These are phyloP conservation scores for Tuber magnatum DNA, from an alignment of 495 filamentous ascomycete genomes.

Conservation along the genomic window DNA sequence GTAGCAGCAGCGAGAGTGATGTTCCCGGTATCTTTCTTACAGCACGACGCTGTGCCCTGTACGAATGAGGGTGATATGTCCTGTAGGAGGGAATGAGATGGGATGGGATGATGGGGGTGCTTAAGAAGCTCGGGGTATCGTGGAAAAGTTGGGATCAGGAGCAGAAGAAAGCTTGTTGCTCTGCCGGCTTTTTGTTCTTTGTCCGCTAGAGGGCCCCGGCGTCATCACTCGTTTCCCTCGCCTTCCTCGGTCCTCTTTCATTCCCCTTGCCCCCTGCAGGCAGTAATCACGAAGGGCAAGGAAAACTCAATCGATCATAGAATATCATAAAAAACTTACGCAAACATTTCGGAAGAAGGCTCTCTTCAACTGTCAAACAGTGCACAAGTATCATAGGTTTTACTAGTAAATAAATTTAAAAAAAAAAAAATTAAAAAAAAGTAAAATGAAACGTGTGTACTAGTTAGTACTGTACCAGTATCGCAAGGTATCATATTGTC, in stretches of 20 bases:
- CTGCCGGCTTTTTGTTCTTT: neutral
- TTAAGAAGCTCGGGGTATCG: neutral
- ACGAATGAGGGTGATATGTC: neutral
- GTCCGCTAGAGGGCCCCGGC: neutral
- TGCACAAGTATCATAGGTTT: neutral
- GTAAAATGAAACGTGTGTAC: neutral
- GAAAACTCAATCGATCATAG: neutral
- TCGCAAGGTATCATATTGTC: neutral
- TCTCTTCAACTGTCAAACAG: neutral
- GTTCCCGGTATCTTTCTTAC: neutral
- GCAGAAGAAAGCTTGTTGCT: neutral
- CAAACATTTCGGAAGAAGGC: neutral
- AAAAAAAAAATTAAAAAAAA: neutral
- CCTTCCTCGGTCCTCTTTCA: neutral
- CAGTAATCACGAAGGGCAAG: neutral
- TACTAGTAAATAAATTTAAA: neutral
- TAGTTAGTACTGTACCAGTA: no score
- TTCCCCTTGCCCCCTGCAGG: constrained; percentile 1
- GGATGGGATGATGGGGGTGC: neutral
- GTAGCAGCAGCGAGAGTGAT: neutral
- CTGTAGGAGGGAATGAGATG: neutral
- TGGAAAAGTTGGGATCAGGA: neutral
- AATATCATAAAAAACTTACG: neutral
- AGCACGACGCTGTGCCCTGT: neutral
- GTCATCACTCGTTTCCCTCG: neutral